Conservation (phyloP, 768 basidiomycete genomes). For the Galerina marginata region DNA sequence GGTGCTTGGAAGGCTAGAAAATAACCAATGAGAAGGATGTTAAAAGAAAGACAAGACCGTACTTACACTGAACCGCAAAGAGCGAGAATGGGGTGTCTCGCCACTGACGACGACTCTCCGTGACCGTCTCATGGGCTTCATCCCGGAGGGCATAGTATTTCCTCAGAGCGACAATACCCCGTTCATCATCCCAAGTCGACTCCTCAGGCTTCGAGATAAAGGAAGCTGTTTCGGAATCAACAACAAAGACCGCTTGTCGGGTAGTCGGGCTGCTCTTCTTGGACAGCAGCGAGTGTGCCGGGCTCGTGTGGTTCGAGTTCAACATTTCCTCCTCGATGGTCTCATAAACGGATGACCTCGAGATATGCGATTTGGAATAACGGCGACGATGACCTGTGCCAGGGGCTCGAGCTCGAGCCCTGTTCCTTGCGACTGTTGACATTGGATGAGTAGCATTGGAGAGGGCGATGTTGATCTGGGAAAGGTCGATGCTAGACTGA, state of each 20-base stretch:
- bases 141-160: slow-evolving; percentile 72
- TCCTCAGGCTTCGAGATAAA: slow-evolving; percentile 45
- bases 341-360: slow-evolving; percentile 75
- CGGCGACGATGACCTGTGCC: slow-evolving; percentile 77
- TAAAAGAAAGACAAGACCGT: slow-evolving; percentile 6
- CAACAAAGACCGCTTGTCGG: slow-evolving; percentile 54
- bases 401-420: slow-evolving; percentile 55
- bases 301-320: slow-evolving; percentile 25
- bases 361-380: slow-evolving; percentile 65
- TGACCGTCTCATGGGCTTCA: slow-evolving; percentile 69
- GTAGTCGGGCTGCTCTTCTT: slow-evolving; percentile 41
- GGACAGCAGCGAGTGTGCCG: slow-evolving; percentile 15
- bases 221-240: slow-evolving; percentile 60
- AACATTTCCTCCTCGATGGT: slow-evolving; percentile 77
- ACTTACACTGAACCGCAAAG: slow-evolving; percentile 76
- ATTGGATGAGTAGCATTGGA: slow-evolving; percentile 59
- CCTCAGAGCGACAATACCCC: slow-evolving; percentile 65
- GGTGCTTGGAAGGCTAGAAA: slow-evolving; percentile 74
- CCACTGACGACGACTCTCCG: slow-evolving; percentile 71
- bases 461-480: slow-evolving; percentile 61
- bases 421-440: slow-evolving; percentile 46
- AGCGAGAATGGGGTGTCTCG: slow-evolving; percentile 73
- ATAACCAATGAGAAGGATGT: not conserved
- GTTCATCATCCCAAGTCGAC: slow-evolving; percentile 70
- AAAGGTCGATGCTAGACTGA: slow-evolving; percentile 78